Evolutionary conservation across 805 yeast species (phyloP), one percentile per base, ranked within the genome.

Genomic region (Zygosaccharomyces kombuchaensis): DNA sequence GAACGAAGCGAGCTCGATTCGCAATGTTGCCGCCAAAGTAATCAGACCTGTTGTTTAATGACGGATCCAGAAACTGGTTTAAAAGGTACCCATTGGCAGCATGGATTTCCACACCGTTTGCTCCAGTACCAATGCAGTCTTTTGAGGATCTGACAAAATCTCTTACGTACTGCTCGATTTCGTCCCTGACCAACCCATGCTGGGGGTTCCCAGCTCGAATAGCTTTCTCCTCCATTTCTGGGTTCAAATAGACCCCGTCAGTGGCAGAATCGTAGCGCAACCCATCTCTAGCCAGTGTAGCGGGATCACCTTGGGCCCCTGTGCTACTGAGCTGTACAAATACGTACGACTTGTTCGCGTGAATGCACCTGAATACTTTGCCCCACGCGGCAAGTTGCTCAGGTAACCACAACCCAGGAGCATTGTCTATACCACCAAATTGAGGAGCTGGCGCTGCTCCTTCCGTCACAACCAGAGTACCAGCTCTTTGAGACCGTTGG

Each of bases 51-150:
- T 75, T 61, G 57, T 73, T 72, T 36, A 70, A 65, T 14, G 65
- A 52, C 10, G 71, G 68, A 34, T 77, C 75, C 53, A 80, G 56
- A 53, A 83, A 81, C 60, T 78, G 77, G 60, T 73, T 70, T 32
- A 77, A 54, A 45, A 83, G 60, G 57, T 78, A 82, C 9, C 88
- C 87, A 60, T 81, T 80, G 13, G 87, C 87, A 27, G 70, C 70
- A 59, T 81, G 88, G 41, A 83, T 65, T 62, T 83, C 86, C 26
- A 83, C 75, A 48, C 80, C 81, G 60, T 83, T 86, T 38, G 70
- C 69, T 34, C 69, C 70, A 14, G 62, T 59, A 13, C 50, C 59
- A 22, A 66, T 45, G 10, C 63, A 45, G 31, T 58, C 61, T 51
- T 62, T 60, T 10, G 82, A 80, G 32, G 78, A 76, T 3, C 53